A percentile compares a stretch with the other conserved stretches of the same genome.
Evolutionary conservation across 768 basidiomycete genomes (phyloP).

Genomic region (Lactarius indigo): DNA sequence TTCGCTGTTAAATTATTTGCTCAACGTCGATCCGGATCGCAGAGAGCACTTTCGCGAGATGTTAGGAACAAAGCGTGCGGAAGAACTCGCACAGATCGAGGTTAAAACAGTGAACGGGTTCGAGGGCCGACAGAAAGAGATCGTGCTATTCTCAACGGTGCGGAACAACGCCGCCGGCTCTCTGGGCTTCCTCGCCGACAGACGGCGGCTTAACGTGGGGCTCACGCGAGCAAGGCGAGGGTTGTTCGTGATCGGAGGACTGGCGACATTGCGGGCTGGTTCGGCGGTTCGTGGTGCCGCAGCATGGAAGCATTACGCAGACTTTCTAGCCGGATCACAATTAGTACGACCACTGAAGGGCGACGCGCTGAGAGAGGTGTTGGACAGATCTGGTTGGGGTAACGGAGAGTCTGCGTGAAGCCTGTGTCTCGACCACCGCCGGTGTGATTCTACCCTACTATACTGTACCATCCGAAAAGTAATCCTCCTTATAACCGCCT

Average conservation of each 20-base stretch:
- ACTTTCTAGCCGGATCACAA: slow-evolving; percentile 49
- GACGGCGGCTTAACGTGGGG: slow-evolving; percentile 84
- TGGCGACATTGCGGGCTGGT: slow-evolving; percentile 57
- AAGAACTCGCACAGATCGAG: slow-evolving; percentile 67
- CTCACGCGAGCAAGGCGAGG: slow-evolving; percentile 85
- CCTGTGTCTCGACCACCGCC: not conserved
- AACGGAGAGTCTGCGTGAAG: not conserved
- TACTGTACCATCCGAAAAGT: not conserved
- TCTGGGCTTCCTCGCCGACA: slow-evolving; percentile 88
- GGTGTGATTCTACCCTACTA: not conserved
- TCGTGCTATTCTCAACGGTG: slow-evolving; percentile 90
- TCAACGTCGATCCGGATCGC: slow-evolving; percentile 54
- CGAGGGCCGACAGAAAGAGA: slow-evolving; percentile 89
- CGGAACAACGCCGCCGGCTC: slow-evolving; percentile 72
- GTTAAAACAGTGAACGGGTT: slow-evolving; percentile 94
- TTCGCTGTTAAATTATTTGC: slow-evolving; percentile 61
- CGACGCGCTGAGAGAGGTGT: slow-evolving; percentile 26
- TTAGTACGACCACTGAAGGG: slow-evolving; percentile 50
- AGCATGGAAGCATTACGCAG: slow-evolving; percentile 60
- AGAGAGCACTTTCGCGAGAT: slow-evolving; percentile 50
- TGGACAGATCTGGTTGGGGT: slow-evolving; percentile 9
- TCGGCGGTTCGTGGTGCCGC: slow-evolving; percentile 30
- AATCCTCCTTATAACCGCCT: not conserved
- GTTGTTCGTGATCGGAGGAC: slow-evolving; percentile 75
- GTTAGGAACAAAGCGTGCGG: slow-evolving; percentile 62